Base-by-base conservation (phyloP, 2,329 filamentous ascomycete genomes). In the Cryphonectria naterciae region DNA sequence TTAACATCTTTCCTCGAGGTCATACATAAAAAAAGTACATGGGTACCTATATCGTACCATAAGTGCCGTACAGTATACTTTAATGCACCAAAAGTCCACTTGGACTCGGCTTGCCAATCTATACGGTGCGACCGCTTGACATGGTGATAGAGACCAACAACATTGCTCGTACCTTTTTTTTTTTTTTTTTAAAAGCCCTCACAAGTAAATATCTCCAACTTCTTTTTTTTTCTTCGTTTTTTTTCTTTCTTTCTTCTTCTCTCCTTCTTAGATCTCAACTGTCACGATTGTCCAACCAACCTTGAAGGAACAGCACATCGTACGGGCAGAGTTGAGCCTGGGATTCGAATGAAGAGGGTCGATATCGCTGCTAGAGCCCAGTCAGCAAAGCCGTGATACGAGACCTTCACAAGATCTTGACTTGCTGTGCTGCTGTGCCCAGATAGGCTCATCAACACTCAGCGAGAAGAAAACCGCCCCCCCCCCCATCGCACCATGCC, bases 11-110 rank as follows among this genome's bases (percentile, higher is more conserved):
- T 28, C 52, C 25, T 58, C 54, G 4, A 58, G 54, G 7, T 13
- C 28, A 19, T 32, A 58, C 54, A 58, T 58, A 32, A 32, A 58
- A 32, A 35, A 58, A 32, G 28, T 58, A 58, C 54, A 58, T 32
- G 54, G 54, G 54, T 58, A 58, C 54, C 54, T 58, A 58, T 58
- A 58, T 58, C 54, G 54, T 32, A 58, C 54, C 54, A 58, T 58
- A 58, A 35, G 54, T 32, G 28, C 25, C 54, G 54, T 58, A 58
- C 54, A 58, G 54, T 32, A 58, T 58, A 32, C 32, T 32, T 32
- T 32, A 39, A 39, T 35, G 54, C 54, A 58, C n/a, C 25, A 15
- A 28, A 58, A 58, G 54, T 32, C 54, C 54, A 58, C 54, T 58
- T 58, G 28, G 54, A 58, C 25, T 35, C 35, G 4, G 54, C 13